These are phyloP conservation scores for Arxiozyma slooffiae DNA, from an alignment of 1,139 yeast species.

Conservation along the genomic window DNA sequence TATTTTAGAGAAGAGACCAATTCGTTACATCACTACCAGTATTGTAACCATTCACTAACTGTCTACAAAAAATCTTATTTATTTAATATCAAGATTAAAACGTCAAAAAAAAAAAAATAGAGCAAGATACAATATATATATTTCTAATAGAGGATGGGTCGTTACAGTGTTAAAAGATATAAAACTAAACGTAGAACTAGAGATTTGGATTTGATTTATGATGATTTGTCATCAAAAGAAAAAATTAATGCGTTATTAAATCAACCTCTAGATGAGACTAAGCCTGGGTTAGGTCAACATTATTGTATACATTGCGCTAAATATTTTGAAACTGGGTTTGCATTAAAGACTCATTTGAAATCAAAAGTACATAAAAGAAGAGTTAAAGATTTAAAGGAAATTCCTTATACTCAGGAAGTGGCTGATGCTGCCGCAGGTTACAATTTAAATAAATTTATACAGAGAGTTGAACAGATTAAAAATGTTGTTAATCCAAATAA, in stretches of 20 bases:
- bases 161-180: conserved; percentile 68
- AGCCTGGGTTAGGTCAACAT: conserved; percentile 89
- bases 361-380: conserved; percentile 81
- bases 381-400: conserved; percentile 59
- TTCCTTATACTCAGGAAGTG: conserved; percentile 81
- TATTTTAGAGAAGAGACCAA: too few relatives aligned
- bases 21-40: too few relatives aligned
- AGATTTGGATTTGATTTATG: conserved; percentile 74
- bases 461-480: conserved; percentile 50
- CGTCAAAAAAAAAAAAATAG: too few relatives aligned
- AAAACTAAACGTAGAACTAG: conserved; percentile 77
- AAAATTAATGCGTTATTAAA: conserved; percentile 55
- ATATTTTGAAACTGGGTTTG: conserved; percentile 71
- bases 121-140: too few relatives aligned
- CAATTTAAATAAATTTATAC: conserved; percentile 56
- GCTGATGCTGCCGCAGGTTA: conserved; percentile 86
- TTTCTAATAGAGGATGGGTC: conserved; percentile 50
- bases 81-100: too few relatives aligned
- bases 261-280: conserved; percentile 80
- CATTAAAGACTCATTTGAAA: conserved; percentile 62
- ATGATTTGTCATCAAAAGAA: conserved; percentile 59
- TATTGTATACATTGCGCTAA: conserved; percentile 92
- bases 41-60: too few relatives aligned
- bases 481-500: conserved; percentile 26
- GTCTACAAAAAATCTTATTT: too few relatives aligned